phyloP scores from a whole-genome alignment of 768 basidiomycete genomes.

The Termitomyces sp. region DNA sequence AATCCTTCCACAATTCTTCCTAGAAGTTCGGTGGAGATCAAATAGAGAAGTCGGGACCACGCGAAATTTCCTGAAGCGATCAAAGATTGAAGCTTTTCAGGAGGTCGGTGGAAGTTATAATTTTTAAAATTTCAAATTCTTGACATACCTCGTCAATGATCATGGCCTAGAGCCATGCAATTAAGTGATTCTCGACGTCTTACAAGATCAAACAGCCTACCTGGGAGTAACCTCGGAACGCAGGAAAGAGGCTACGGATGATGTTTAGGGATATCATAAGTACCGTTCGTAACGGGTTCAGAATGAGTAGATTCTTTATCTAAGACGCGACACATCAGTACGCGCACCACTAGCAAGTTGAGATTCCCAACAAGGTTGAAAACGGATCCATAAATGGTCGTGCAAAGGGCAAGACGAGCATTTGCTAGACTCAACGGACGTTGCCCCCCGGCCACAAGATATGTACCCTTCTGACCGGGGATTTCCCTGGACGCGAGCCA shows the following conservation, averaged over 20 bases:
- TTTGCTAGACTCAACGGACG: conserved; percentile 57
- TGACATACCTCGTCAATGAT: conserved; percentile 75
- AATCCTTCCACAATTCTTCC: conserved; percentile 59
- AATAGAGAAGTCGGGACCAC: conserved; percentile 55
- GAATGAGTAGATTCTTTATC: conserved; percentile 36
- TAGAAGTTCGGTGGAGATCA: conserved; percentile 56
- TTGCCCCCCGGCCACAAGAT: conserved; percentile 62
- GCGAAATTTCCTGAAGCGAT: conserved; percentile 68
- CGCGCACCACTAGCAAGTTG: conserved; percentile 2
- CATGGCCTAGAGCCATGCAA: conserved; percentile 41
- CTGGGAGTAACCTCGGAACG: conserved; percentile 82
- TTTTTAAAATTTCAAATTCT: conserved; percentile 6
- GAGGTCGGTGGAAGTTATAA: conserved; percentile 12
- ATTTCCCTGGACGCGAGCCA: conserved; percentile 56
- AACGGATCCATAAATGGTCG: conserved; percentile 47
- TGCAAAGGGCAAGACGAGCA: conserved; percentile 44
- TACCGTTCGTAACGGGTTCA: conserved; percentile 66
- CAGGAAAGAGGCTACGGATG: conserved; percentile 70
- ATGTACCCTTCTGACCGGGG: conserved; percentile 35
- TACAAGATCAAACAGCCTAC: conserved; percentile 22
- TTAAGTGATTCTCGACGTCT: conserved; percentile 8
- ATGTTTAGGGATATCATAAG: conserved; percentile 69
- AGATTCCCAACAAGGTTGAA: conserved; percentile 42
- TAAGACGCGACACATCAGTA: conserved; percentile 16
- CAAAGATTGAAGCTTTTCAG: conserved; percentile 62